Base-by-base conservation (phyloP, 257 asterid genomes). In the Verbascum thapsus region DNA sequence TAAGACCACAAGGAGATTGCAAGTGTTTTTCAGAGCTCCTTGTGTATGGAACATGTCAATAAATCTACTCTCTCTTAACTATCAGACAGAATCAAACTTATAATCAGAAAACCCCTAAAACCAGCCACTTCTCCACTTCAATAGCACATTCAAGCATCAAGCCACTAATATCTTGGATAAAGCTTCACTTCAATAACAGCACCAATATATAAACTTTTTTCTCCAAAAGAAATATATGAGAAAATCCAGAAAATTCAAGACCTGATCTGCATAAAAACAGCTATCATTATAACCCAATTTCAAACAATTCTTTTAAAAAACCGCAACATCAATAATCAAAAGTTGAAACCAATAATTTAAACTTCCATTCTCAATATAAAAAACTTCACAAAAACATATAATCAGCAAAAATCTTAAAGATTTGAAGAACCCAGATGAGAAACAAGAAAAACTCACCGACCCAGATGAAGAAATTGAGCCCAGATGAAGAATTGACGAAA, bases 1-100 rank as follows among this genome's bases (percentile, higher is more conserved):
- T 61, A 80, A 64, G 34, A 90, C 88, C 3, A 84, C 91, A 35
- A 94, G 98, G 61, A 94, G 85, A 81, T 72, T 82, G 83, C 98
- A 90, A 66, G 78, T 77, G 67, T 81, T 83, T 53, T 83, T 94
- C 78, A 82, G 70, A 72, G 91, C 72, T 72, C 98, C 99, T 78
- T 84, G 96, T 61, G 83, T 67, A 64, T 86, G 90, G 76, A 83
- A 90, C 99, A 94, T 94, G 66, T 77, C 80, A 76, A 69, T 44
- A 71, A 59, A 30, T 52, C 16, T 23, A 53, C 69, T 38, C 64
- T 43, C 57, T 68, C 52, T 67, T 52, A n/a, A 37, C 71, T 69
- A 69, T 20, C 35, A 12, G 56, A 61, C 70, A 40, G 69, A 47
- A 57, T 53, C 51, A 57, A 56, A 38, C 48, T 57, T 70, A 22